phyloP scores from a whole-genome alignment of 2,329 filamentous ascomycete species.

The Colletotrichum chlorophyti region DNA sequence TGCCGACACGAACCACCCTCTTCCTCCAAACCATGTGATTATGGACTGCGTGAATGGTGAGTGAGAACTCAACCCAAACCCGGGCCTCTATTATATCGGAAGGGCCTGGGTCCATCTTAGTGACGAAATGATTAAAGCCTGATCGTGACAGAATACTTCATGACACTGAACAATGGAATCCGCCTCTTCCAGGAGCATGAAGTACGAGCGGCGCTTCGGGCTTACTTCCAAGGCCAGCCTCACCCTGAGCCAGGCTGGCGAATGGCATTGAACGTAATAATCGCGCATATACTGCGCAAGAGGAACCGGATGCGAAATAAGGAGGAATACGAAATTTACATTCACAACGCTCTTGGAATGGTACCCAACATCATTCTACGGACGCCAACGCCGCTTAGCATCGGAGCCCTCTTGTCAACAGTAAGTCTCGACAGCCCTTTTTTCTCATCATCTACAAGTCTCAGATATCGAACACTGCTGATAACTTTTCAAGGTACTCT shows the following conservation, averaged over 20 bases:
- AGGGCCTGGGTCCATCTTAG: too few species aligned
- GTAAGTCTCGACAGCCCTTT: background rate
- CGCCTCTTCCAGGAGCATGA: conserved; percentile 19
- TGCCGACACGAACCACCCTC: conserved; percentile 12
- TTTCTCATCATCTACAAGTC: background rate
- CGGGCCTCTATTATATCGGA: too few species aligned
- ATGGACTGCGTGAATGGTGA: conserved; percentile 24
- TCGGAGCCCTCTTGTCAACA: conserved; percentile 9
- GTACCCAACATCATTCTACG: conserved; percentile 13
- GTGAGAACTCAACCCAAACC: too few species aligned
- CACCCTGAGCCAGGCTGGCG: conserved; percentile 14
- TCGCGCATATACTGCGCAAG: conserved; percentile 7
- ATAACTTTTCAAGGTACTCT: background rate
- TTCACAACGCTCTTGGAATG: conserved; percentile 21
- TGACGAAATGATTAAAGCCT: too few species aligned
- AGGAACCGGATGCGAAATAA: conserved; percentile 16
- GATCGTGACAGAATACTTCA: conserved; percentile 18
- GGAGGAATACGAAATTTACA: conserved; percentile 22
- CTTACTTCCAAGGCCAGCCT: conserved; percentile 20
- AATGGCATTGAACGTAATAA: conserved; percentile 17
- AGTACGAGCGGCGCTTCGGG: conserved; percentile 8
- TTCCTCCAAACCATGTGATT: conserved; percentile 22
- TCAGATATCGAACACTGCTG: too few species aligned
- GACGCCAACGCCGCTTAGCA: conserved; percentile 8
- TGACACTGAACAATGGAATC: background rate